phyloP scores from a whole-genome alignment of 2,329 filamentous ascomycete species.

The Aspergillus sojae region DNA sequence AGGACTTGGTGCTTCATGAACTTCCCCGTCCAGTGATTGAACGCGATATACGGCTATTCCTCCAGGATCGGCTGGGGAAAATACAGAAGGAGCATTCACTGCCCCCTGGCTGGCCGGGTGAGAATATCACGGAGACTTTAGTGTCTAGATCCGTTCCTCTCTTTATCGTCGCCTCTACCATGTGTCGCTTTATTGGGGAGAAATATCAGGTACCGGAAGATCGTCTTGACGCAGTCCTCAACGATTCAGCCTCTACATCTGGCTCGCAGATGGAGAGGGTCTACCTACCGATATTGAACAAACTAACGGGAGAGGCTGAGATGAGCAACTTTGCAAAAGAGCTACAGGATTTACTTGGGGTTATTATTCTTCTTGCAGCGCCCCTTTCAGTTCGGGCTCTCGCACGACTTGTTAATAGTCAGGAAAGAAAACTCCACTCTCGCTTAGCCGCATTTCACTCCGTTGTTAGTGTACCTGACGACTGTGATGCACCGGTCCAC shows the following conservation, averaged over 20 bases:
- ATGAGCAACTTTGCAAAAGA: too few relatives aligned
- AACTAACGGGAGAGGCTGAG: too few relatives aligned
- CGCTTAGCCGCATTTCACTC: constrained; percentile 15
- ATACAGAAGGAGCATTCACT: constrained; percentile 17
- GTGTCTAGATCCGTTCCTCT: constrained; percentile 17
- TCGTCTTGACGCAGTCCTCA: constrained; percentile 1
- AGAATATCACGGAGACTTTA: neutral
- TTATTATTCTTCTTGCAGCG: too few relatives aligned
- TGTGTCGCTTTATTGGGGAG: constrained; percentile 19
- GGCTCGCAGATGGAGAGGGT: constrained; percentile 10
- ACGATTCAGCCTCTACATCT: too few relatives aligned
- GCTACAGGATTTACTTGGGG: too few relatives aligned
- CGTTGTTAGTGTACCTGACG: constrained; percentile 18
- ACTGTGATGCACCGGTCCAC: constrained; percentile 6
- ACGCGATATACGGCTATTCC: constrained; percentile 28
- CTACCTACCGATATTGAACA: constrained; percentile 20
- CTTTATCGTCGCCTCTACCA: constrained; percentile 23
- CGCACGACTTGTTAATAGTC: too few relatives aligned
- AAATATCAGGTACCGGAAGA: constrained; percentile 13
- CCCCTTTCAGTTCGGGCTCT: too few relatives aligned
- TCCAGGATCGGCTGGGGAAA: constrained; percentile 21
- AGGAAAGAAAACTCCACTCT: too few relatives aligned
- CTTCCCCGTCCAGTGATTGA: constrained; percentile 15
- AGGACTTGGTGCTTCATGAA: constrained; percentile 19
- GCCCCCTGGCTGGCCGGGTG: constrained; percentile 19